Base-by-base conservation (phyloP, 345 rosid species). In the Kandelia obovata region DNA sequence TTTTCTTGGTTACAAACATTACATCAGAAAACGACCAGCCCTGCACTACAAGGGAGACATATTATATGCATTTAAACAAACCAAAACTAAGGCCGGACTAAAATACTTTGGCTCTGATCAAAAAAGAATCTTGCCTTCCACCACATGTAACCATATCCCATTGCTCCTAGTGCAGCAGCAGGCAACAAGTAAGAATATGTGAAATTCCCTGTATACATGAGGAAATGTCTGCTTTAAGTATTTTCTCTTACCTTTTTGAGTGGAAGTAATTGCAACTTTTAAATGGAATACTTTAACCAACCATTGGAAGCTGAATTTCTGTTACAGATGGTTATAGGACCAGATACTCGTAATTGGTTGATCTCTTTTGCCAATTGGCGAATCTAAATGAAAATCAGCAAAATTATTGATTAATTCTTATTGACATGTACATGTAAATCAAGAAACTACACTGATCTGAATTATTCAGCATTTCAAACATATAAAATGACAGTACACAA, bases 131-230 rank as follows among this genome's bases (percentile, higher is more conserved):
- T 72, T 68, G 83, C 98, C 96, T 89, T 91, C 98, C 96, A 94
- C 96, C 91, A 87, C 96, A 91, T 88, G 78, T 89, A 91, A 80
- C 95, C 87, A 80, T 91, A 94, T 53, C 96, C 96, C 92, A 94
- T 81, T 67, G 94, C 97, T 80, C 98, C 97, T 69, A 94, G 68
- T 2, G 95, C 98, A 26, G 96, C 94, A 62, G 98, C 97, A 70
- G 97, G 98, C 47, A 83, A 83, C 64, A 93, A 71, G 79, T 91
- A 93, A 64, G 98, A 93, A 43, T 17, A 43, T 39, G 91, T 80
- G 77, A 72, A 80, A 64, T 84, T 68, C 73, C 89, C 96, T 91
- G 79, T 67, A 27, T 20, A 47, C 74, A 79, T 47, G 75, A 64
- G 66, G 58, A 51, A 52, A 58, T 20, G 30, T 8, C 26, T 7